A percentile compares a stretch with the other conserved stretches of the same genome.
Evolutionary conservation across 2,329 filamentous ascomycete species (phyloP).

Genomic region (Colletotrichum sp.): DNA sequence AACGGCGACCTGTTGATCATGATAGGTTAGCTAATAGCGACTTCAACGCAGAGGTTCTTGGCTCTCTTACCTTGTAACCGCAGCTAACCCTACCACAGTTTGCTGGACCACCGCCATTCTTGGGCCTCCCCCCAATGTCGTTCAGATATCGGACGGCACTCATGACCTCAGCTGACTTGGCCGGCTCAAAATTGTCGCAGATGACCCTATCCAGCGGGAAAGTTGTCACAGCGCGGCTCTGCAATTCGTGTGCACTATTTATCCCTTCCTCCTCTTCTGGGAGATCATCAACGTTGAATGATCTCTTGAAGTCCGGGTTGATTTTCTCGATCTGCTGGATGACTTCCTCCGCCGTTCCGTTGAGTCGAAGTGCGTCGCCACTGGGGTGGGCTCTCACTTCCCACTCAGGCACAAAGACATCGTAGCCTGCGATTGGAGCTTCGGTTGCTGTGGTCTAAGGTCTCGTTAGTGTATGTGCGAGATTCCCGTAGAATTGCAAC

Average conservation of each 20-base stretch:
- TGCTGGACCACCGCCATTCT: background rate
- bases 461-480: background rate
- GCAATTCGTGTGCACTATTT: background rate
- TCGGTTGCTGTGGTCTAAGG: background rate
- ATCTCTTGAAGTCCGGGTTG: background rate
- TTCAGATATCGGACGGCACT: background rate
- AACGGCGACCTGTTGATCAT: background rate
- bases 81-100: background rate
- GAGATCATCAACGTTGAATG: background rate
- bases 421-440: background rate
- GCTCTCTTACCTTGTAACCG: background rate
- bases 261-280: background rate
- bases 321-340: background rate
- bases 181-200: background rate
- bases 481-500: fast-evolving
- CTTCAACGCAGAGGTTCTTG: background rate
- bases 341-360: background rate
- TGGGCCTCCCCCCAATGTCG: background rate
- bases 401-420: slow-evolving; percentile 13
- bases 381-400: slow-evolving; percentile 21
- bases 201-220: background rate
- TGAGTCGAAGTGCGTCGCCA: background rate
- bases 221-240: background rate
- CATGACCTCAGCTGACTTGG: background rate
- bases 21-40: background rate